Conservation (phyloP, 2,329 filamentous ascomycete species). For the Pseudocercospora eumusae region DNA sequence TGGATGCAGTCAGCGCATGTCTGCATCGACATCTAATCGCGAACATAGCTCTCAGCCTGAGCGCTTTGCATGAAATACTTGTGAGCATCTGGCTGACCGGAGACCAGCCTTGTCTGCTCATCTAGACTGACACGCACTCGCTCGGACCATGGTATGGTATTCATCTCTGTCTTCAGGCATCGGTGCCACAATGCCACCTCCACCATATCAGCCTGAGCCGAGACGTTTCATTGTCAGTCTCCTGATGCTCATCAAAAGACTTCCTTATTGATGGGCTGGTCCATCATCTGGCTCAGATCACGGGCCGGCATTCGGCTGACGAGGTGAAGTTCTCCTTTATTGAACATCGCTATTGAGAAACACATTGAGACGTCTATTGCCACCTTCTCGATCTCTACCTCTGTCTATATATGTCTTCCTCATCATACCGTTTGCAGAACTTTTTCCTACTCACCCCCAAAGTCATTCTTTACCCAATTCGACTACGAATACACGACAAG, state of each 20-base stretch:
- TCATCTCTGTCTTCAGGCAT: not conserved
- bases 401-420: slow-evolving; percentile 25
- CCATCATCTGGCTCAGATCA: not conserved
- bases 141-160: not conserved
- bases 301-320: not conserved
- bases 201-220: not conserved
- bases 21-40: no score
- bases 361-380: slow-evolving; percentile 13
- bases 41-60: not conserved
- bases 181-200: not conserved
- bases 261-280: slow-evolving; percentile 16
- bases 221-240: not conserved
- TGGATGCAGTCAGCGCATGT: not conserved
- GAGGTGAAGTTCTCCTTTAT: slow-evolving; percentile 21
- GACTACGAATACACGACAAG: slow-evolving; percentile 20
- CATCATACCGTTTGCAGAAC: slow-evolving; percentile 21
- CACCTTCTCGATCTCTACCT: not conserved
- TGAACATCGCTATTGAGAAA: slow-evolving; percentile 20
- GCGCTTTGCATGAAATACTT: not conserved
- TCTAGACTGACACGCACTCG: not conserved
- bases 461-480: slow-evolving; percentile 34
- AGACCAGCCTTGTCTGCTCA: not conserved
- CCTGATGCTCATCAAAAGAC: not conserved
- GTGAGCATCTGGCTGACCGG: not conserved
- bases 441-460: slow-evolving; percentile 27